Percentiles rank a stretch among this genome's conserved stretches.
Conservation (phyloP, 495 filamentous ascomycete species). For the Chaetomium tenue region DNA sequence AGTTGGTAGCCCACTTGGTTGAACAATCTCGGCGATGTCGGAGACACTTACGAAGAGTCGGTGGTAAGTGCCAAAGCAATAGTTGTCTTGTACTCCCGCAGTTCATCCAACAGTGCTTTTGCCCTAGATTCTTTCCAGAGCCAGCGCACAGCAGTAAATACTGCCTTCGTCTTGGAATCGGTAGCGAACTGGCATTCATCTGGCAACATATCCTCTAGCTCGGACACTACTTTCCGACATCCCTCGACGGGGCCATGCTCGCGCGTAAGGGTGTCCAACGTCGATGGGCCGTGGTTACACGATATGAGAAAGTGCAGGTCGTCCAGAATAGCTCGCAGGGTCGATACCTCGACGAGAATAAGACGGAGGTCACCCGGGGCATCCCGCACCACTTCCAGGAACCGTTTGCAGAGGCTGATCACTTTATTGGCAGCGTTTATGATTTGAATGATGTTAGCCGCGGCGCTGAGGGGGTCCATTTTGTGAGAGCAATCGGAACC, state of each 20-base stretch:
- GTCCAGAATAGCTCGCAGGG: constrained; percentile 4
- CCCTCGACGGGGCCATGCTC: constrained; percentile 8
- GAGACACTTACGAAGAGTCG: constrained; percentile 14
- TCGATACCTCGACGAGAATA: constrained; percentile 18
- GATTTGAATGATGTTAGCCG: constrained; percentile 18
- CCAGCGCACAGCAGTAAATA: constrained; percentile 19
- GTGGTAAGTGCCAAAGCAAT: constrained; percentile 20
- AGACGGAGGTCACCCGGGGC: constrained; percentile 18
- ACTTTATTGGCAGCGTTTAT: constrained; percentile 19
- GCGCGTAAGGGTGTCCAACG: neutral
- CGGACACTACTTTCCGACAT: constrained; percentile 2
- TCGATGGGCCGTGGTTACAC: neutral
- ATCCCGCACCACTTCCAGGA: constrained; percentile 10
- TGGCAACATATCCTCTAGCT: constrained; percentile 11
- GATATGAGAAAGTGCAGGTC: constrained; percentile 14
- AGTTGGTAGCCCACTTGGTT: neutral
- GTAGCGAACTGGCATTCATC: neutral
- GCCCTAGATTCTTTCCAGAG: constrained; percentile 17
- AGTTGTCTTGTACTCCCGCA: constrained; percentile 22
- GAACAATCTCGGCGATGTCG: no score
- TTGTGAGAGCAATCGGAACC: neutral
- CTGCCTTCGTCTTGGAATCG: constrained; percentile 14
- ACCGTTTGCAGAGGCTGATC: constrained; percentile 8
- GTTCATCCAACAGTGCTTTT: constrained; percentile 18
- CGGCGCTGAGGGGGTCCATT: constrained; percentile 17